phyloP scores from a whole-genome alignment of 176 grass and related monocot genomes.

The bread wheat (Triticum aestivum) region DNA sequence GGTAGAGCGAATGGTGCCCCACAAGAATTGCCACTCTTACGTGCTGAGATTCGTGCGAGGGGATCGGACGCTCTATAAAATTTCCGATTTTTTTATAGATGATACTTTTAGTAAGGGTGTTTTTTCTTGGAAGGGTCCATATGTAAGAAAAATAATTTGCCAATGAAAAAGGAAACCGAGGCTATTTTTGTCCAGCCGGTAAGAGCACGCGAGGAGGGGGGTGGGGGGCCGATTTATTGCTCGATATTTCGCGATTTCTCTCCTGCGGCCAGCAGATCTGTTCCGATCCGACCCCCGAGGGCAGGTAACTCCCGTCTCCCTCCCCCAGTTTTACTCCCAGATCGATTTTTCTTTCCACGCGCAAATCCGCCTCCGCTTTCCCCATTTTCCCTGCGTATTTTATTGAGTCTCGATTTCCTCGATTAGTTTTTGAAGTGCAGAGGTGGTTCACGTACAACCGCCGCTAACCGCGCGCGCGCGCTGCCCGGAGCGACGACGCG shows the following conservation, averaged over 20 bases:
- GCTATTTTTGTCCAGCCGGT: not conserved
- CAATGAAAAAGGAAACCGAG: not conserved
- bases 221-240: not conserved
- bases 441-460: slow-evolving; percentile 19
- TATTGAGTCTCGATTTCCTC: slow-evolving; percentile 43
- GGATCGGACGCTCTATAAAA: too few species aligned
- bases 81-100: too few species aligned
- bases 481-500: slow-evolving; percentile 7
- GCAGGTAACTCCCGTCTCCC: not conserved
- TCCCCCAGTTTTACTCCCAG: not conserved
- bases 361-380: slow-evolving; percentile 15
- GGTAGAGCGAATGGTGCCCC: too few species aligned
- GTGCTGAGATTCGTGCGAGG: too few species aligned
- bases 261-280: slow-evolving; percentile 25
- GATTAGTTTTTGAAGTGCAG: slow-evolving; percentile 24
- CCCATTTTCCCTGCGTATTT: slow-evolving; percentile 49
- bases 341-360: not conserved
- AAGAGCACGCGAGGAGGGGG: not conserved
- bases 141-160: not conserved
- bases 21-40: too few species aligned
- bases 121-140: too few species aligned
- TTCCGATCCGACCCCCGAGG: slow-evolving; percentile 21
- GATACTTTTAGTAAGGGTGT: too few species aligned
- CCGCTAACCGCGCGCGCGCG: slow-evolving; percentile 22
- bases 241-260: slow-evolving; percentile 30